These are phyloP conservation scores for Barnettozyma sucrosica DNA, from an alignment of 805 yeast species.

Conservation along the genomic window DNA sequence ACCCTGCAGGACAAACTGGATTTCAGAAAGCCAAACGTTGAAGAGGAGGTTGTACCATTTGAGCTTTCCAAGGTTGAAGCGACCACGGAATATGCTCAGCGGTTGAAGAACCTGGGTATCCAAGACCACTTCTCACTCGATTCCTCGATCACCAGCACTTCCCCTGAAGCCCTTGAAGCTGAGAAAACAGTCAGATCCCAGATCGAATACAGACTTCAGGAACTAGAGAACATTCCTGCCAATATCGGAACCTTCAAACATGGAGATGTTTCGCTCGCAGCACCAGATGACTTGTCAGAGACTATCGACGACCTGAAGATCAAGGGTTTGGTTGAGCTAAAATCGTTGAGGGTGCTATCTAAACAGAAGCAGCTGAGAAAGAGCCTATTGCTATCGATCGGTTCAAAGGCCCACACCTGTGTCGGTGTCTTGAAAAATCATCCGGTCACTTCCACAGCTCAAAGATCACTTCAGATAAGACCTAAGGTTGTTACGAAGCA, in stretches of 20 bases:
- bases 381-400: constrained; percentile 45
- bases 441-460: constrained; percentile 58
- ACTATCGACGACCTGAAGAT: constrained; percentile 54
- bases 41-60: not conserved
- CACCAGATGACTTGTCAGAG: constrained; percentile 40
- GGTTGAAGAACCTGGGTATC: constrained; percentile 27
- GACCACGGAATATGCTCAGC: constrained; percentile 26
- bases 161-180: constrained; percentile 33
- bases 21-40: constrained; percentile 11
- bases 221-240: constrained; percentile 62
- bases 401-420: constrained; percentile 51
- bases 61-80: constrained; percentile 22
- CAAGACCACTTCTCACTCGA: constrained; percentile 19
- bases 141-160: constrained; percentile 17
- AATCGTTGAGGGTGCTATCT: constrained; percentile 56
- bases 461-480: constrained; percentile 61
- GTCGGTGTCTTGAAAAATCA: constrained; percentile 45
- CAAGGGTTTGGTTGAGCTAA: constrained; percentile 65
- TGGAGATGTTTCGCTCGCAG: constrained; percentile 36
- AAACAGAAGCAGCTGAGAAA: constrained; percentile 69
- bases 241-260: constrained; percentile 55
- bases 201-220: constrained; percentile 50
- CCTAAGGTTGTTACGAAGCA: constrained; percentile 66
- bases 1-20: constrained; percentile 37
- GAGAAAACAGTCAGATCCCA: constrained; percentile 51